phyloP scores from a whole-genome alignment of 192 early-diverging fungal species.

The Dissophora ornata region DNA sequence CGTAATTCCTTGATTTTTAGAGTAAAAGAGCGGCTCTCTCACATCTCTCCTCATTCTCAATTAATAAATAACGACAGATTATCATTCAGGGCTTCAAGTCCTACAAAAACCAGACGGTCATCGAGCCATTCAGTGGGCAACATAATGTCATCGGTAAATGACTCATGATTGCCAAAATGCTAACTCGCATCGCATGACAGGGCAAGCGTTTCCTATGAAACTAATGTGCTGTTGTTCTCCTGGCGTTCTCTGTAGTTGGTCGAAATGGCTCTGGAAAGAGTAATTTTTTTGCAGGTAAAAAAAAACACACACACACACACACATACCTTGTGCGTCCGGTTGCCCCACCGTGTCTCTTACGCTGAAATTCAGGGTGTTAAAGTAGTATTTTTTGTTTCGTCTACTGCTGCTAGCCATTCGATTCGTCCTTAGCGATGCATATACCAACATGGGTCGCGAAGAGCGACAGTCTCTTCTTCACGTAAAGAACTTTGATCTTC shows the following conservation, averaged over 20 bases:
- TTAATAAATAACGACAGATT: no score
- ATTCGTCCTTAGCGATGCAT: slow-evolving; percentile 96
- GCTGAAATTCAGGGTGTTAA: no score
- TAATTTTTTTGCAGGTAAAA: slow-evolving; percentile 96
- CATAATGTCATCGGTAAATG: slow-evolving; percentile 94
- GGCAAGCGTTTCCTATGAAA: neutral
- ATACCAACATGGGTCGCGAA: slow-evolving; percentile 91
- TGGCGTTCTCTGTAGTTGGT: no score
- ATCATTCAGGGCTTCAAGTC: slow-evolving; percentile 99
- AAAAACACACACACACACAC: no score
- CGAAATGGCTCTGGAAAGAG: slow-evolving; percentile 98
- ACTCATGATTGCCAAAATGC: neutral
- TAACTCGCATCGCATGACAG: neutral
- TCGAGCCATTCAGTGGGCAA: slow-evolving; percentile 90
- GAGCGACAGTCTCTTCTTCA: slow-evolving; percentile 95
- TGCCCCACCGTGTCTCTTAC: no score
- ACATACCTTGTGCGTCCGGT: no score
- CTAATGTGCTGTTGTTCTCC: neutral
- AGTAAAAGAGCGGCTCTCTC: no score
- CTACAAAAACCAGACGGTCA: slow-evolving; percentile 96
- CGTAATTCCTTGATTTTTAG: no score
- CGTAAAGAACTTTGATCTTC: slow-evolving; percentile 57
- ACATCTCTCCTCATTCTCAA: no score
- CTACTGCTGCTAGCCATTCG: slow-evolving; percentile 78
- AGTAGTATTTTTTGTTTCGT: slow-evolving; percentile 9